Conservation (phyloP, 495 filamentous ascomycete species). For the Aspergillus affinis region DNA sequence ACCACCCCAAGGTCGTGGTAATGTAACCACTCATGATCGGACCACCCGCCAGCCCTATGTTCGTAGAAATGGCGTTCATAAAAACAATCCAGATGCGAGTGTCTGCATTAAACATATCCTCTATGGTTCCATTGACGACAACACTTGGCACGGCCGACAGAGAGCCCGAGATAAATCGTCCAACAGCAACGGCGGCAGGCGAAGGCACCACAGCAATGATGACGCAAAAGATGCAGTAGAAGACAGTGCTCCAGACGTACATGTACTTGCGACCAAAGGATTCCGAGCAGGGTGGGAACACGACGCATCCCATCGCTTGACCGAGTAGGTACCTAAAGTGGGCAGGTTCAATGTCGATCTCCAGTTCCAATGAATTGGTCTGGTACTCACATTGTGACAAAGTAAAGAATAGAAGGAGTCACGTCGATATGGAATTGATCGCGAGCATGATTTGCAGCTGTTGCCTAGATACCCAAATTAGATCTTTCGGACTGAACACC, state of each 20-base stretch:
- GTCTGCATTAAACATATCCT: slow-evolving; percentile 47
- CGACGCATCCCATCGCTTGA: slow-evolving; percentile 44
- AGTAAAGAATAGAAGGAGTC: slow-evolving; percentile 26
- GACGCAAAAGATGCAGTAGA: slow-evolving; percentile 39
- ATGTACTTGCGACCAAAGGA: slow-evolving; percentile 44
- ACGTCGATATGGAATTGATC: slow-evolving; percentile 20
- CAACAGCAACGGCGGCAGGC: slow-evolving; percentile 29
- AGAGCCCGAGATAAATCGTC: slow-evolving; percentile 43
- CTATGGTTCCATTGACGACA: slow-evolving; percentile 46
- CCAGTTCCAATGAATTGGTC: background rate
- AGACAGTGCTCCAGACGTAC: slow-evolving; percentile 38
- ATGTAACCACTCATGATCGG: slow-evolving; percentile 47
- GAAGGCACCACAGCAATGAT: slow-evolving; percentile 34
- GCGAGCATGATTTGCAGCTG: slow-evolving; percentile 23
- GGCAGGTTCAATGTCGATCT: slow-evolving; percentile 9
- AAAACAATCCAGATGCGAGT: slow-evolving; percentile 49
- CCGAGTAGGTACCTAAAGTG: slow-evolving; percentile 38
- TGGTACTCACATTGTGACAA: slow-evolving; percentile 27
- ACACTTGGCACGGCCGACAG: slow-evolving; percentile 45
- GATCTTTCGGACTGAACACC: background rate
- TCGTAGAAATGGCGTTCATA: slow-evolving; percentile 37
- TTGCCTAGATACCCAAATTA: slow-evolving; percentile 15
- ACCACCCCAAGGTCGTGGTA: slow-evolving; percentile 34
- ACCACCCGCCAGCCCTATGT: slow-evolving; percentile 39
- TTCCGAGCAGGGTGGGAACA: slow-evolving; percentile 51